Conservation (phyloP, 2,329 filamentous ascomycete species). For the Phoma sp. region DNA sequence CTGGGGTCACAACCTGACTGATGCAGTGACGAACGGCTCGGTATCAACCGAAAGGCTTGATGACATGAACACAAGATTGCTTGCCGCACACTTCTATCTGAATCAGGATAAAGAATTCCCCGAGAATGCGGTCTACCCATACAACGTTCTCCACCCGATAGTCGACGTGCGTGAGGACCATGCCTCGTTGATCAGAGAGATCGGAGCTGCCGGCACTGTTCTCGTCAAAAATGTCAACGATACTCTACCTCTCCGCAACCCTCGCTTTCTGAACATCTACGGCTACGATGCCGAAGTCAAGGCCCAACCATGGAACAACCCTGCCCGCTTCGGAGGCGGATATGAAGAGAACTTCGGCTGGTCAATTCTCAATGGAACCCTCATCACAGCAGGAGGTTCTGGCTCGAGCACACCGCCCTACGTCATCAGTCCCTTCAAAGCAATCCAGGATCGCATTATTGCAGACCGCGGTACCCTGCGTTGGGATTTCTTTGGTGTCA, state of each 20-base stretch:
- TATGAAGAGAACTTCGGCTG: conserved; percentile 50
- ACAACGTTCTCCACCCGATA: conserved; percentile 50
- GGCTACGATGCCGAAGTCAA: conserved; percentile 50
- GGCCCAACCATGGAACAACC: conserved; percentile 46
- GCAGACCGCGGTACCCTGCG: conserved; percentile 41
- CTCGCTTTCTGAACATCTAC: conserved; percentile 48
- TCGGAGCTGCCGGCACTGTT: conserved; percentile 50
- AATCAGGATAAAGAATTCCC: conserved; percentile 48
- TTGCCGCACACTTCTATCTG: conserved; percentile 43
- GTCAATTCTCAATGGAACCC: conserved; percentile 51
- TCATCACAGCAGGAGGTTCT: conserved; percentile 49
- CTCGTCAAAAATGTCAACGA: conserved; percentile 61
- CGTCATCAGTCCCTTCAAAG: conserved; percentile 51
- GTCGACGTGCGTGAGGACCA: conserved; percentile 54
- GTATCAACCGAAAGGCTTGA: conserved; percentile 32
- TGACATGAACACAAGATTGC: conserved; percentile 40
- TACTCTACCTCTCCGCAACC: conserved; percentile 58
- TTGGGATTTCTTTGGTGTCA: conserved; percentile 44
- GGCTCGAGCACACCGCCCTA: conserved; percentile 50
- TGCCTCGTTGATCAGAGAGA: conserved; percentile 47
- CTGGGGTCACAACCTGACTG: conserved; percentile 40
- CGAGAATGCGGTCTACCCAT: conserved; percentile 30
- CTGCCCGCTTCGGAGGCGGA: conserved; percentile 46
- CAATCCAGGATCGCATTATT: conserved; percentile 41
- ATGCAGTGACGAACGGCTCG: conserved; percentile 39